Evolutionary conservation across 441 rosid species (phyloP).

Genomic region (Pelargonium fulgidum): DNA sequence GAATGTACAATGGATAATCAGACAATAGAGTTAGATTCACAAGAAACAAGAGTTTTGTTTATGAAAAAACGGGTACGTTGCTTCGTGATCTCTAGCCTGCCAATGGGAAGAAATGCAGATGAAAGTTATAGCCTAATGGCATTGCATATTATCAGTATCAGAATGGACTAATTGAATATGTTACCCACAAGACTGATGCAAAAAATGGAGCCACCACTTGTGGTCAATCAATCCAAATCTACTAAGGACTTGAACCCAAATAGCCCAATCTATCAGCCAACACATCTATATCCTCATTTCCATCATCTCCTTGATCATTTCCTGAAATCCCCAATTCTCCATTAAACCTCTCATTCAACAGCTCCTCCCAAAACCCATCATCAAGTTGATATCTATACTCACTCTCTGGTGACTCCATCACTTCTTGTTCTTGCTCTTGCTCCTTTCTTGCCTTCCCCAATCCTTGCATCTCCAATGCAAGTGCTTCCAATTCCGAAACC

Average conservation of each 20-base stretch:
- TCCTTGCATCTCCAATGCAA: conserved; percentile 77
- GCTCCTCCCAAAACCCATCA: conserved; percentile 79
- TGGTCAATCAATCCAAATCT: background rate
- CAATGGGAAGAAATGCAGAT: conserved; percentile 28
- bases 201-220: too few relatives aligned
- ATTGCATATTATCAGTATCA: background rate
- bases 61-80: conserved; percentile 18
- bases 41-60: too few relatives aligned
- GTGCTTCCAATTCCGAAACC: conserved; percentile 68
- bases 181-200: background rate
- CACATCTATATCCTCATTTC: conserved; percentile 38
- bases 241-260: conserved; percentile 35
- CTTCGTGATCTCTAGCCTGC: conserved; percentile 27
- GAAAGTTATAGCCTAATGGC: conserved; percentile 20
- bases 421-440: conserved; percentile 26
- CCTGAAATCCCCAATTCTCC: conserved; percentile 27
- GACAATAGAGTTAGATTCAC: too few relatives aligned
- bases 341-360: conserved; percentile 46
- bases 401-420: conserved; percentile 18
- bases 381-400: conserved; percentile 56
- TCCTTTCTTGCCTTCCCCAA: conserved; percentile 34
- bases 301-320: too few relatives aligned
- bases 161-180: background rate
- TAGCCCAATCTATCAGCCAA: conserved; percentile 48
- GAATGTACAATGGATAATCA: too few relatives aligned